Conservation (phyloP, 2,329 filamentous ascomycete genomes). For the Aureobasidium sp. region DNA sequence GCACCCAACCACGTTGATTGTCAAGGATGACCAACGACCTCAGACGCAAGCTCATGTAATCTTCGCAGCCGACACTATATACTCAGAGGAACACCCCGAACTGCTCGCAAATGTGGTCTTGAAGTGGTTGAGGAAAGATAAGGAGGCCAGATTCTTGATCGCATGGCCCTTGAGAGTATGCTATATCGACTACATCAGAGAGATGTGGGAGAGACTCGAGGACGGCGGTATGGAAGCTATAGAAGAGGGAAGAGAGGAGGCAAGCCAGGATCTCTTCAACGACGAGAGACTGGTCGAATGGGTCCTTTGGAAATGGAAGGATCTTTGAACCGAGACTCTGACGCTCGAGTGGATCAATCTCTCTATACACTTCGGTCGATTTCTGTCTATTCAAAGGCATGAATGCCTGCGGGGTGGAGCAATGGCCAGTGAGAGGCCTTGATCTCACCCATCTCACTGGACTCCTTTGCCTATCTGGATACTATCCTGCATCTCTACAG, state of each 20-base stretch:
- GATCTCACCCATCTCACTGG: neutral
- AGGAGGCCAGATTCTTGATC: constrained; percentile 39
- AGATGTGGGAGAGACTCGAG: constrained; percentile 46
- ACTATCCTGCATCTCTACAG: neutral
- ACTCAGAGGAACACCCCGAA: constrained; percentile 45
- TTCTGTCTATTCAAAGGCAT: neutral
- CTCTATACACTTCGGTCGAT: neutral
- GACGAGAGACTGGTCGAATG: constrained; percentile 43
- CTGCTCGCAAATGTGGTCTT: constrained; percentile 40
- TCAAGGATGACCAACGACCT: constrained; percentile 8
- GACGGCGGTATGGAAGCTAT: constrained; percentile 40
- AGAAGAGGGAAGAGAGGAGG: constrained; percentile 35
- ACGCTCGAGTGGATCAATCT: neutral
- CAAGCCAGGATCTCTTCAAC: constrained; percentile 36
- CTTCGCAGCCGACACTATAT: constrained; percentile 48
- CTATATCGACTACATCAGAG: constrained; percentile 48
- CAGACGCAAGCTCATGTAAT: constrained; percentile 31
- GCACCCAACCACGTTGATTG: constrained; percentile 30
- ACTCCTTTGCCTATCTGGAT: neutral
- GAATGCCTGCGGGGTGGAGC: neutral
- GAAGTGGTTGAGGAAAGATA: constrained; percentile 37
- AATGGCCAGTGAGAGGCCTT: neutral
- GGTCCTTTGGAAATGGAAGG: constrained; percentile 44
- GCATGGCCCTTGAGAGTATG: constrained; percentile 45
- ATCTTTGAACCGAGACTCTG: constrained; percentile 28